Evolutionary conservation across 345 rosid species (phyloP), one percentile per base, ranked within the genome.

Genomic region (Euphorbia lathyris): DNA sequence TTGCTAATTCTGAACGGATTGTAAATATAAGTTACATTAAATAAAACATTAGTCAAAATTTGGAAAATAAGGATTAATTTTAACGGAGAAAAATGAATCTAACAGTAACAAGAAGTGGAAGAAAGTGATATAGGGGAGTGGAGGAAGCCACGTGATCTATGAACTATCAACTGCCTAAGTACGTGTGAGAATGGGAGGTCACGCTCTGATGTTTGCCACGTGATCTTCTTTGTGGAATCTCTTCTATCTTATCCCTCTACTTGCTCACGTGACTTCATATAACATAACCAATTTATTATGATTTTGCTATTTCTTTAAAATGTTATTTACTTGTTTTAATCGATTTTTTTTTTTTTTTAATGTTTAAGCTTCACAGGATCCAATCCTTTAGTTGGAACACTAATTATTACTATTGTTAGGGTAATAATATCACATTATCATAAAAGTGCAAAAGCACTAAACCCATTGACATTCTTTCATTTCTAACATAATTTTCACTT

Each of bases 161-260:
- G 17, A 58, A 58, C 22, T 36, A 2, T n/a, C 7, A 58, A 47
- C 66, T 40, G 63, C 71, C 62, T n/a, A 10, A 26, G 57, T 20
- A 70, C 58, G 59, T 71, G 62, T 50, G 69, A 22, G 60, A 56
- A 58, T 43, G 14, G 74, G 70, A 57, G 32, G 76, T 3, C 45
- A 48, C 7, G 82, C 65, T n/a, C n/a, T 64, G 82, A 76, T 73
- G 79, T 71, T 61, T 63, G 79, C 76, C 79, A 70, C 74, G 73
- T 72, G 69, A 71, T 51, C 53, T 36, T 1, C 19, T 29, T 53
- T 29, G 32, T 5, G n/a, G n/a, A n/a, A n/a, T n/a, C n/a, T n/a
- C n/a, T n/a, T n/a, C 12, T n/a, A 17, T 25, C 17, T 60, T 48
- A 47, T 0, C n/a, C 29, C 19, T 7, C 27, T 10, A 23, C 16